A percentile compares a stretch with the other conserved stretches of the same genome.
Evolutionary conservation across 768 basidiomycete species (phyloP).

Genomic region (Ramaria rubella): DNA sequence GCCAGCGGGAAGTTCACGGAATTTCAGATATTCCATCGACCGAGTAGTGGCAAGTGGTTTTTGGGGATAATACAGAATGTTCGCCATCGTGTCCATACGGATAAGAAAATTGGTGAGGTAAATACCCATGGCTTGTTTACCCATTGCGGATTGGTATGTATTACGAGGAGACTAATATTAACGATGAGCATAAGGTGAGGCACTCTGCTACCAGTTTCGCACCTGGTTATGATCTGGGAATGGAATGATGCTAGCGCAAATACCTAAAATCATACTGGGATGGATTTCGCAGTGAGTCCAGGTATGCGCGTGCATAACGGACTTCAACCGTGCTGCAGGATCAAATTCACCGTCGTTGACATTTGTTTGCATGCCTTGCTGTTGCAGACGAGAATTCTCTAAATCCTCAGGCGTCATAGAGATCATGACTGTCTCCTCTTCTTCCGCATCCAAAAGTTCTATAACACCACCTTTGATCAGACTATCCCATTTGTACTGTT

Average conservation of each 20-base stretch:
- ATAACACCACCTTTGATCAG: conserved; percentile 83
- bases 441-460: conserved; percentile 94
- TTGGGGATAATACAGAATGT: conserved; percentile 98
- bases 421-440: conserved; percentile 99
- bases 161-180: conserved; percentile 87
- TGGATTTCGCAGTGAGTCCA: conserved; percentile 99
- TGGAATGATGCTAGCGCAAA: conserved; percentile 97
- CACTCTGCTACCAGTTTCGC: conserved; percentile 21
- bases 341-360: conserved; percentile 71
- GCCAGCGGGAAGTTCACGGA: conserved; percentile 97
- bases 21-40: conserved; percentile 98
- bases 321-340: conserved; percentile 82
- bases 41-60: conserved; percentile 98
- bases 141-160: conserved; percentile 99
- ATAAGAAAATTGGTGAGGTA: conserved; percentile 97
- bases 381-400: conserved; percentile 70
- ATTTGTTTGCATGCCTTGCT: conserved; percentile 50
- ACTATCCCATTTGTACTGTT: conserved; percentile 70
- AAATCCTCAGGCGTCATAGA: conserved; percentile 97
- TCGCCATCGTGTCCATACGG: conserved; percentile 99
- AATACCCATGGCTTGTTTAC: conserved; percentile 99
- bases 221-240: conserved; percentile 99
- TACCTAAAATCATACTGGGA: conserved; percentile 97
- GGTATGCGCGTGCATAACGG: conserved; percentile 75
- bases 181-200: not conserved